Evolutionary conservation across 2,329 filamentous ascomycete species (phyloP), one percentile per base, ranked within the genome.

Genomic region (Ascomycota sp.): DNA sequence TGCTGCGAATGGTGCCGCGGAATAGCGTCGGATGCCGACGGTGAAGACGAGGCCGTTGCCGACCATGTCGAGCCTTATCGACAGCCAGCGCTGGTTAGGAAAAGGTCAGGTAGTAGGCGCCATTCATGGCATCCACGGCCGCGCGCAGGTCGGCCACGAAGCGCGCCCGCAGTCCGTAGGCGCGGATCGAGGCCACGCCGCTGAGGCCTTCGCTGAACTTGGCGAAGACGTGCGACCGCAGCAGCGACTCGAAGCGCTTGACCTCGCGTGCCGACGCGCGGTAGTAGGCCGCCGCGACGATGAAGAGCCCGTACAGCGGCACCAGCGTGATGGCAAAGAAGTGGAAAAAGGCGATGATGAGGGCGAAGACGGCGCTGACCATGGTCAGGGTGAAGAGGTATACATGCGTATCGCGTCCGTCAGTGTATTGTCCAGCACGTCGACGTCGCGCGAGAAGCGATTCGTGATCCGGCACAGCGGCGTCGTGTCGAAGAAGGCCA

Each of bases 401-500:
- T 73, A 94, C 92, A 38, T 86, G 72, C 53, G n/a, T n/a, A 94
- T 81, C 4, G 81, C 76, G 43, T 94, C 86, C 0, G 77, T 77
- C 26, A 94, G 56, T 33, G 74, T 81, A 50, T 93, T 93, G 55
- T 95, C 89, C 82, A 95, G 91, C 33, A 89, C 81, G 44, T 94
- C 82, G 25, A 95, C 79, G 44, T 98, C 89, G 40, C 86, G 77
- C 21, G 82, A 91, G 54, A 95, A 95, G 11, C 89, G 79, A 50
- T 95, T 95, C 15, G 83, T 93, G 48, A 95, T 94, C 23, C 86
- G 76, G 13, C 89, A 89, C 1, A 95, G 65, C 0, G 89, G 89
- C 1, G 89, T 95, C 0, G 89, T 95, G 43, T 98, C 89, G 55
- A 95, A 95, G 56, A 95, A 95, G 4, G 79, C 77, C 82, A 75